These are phyloP conservation scores for Crithidia acanthocephali DNA, from an alignment of 208 protist genomes.

Conservation along the genomic window DNA sequence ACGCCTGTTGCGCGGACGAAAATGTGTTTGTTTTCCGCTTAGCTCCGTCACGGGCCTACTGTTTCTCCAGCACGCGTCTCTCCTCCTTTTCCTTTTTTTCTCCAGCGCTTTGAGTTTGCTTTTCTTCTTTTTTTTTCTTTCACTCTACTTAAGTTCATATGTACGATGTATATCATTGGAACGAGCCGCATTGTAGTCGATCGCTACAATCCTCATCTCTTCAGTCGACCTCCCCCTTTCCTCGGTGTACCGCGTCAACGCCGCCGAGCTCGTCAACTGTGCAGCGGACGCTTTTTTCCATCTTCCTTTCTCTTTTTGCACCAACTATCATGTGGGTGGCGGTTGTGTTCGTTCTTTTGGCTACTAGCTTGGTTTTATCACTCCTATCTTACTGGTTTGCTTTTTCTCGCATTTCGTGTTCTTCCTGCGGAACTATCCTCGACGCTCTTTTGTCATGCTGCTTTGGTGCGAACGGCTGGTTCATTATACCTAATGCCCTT, in stretches of 20 bases:
- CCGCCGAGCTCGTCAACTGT: too few species aligned
- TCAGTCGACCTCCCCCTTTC: not conserved
- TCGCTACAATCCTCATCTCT: not conserved
- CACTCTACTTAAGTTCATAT: not conserved
- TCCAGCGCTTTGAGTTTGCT: not conserved
- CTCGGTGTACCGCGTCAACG: too few species aligned
- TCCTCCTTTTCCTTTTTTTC: not conserved
- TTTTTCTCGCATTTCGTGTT: not conserved
- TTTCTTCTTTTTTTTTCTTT: constrained; percentile 9
- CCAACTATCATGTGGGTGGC: too few species aligned
- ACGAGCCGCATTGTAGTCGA: not conserved
- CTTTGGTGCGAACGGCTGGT: not conserved
- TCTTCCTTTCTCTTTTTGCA: not conserved
- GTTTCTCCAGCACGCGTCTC: not conserved
- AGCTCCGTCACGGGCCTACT: constrained; percentile 2
- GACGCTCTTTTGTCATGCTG: not conserved
- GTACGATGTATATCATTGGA: not conserved
- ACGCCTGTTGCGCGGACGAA: constrained; percentile 4
- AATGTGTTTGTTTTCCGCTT: constrained; percentile 9
- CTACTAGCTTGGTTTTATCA: not conserved
- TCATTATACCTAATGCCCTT: not conserved
- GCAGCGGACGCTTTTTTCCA: not conserved
- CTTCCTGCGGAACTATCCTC: not conserved
- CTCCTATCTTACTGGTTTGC: not conserved
- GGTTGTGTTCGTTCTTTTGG: not conserved